Evolutionary conservation across 202 grass and related monocot genomes (phyloP), one percentile per base, ranked within the genome.

Genomic region (Panicum hallii): DNA sequence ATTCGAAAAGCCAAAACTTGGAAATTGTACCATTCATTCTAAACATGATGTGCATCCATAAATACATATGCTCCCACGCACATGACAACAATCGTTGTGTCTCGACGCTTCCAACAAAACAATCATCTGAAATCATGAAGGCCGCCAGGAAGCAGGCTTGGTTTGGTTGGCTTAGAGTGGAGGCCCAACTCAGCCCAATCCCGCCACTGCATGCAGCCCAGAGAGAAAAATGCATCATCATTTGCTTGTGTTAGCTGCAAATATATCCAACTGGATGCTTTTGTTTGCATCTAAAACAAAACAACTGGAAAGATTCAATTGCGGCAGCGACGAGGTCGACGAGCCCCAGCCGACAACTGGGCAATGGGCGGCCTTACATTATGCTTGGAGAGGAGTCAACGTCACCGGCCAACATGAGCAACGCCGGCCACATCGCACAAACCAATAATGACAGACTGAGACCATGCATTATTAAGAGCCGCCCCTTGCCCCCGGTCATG

Each of bases 401-500:
- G 11, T 61, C 57, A 61, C 57, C 26, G 23, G 58, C 10, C 58
- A 14, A 32, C 10, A 32, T 4, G 65, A 46, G 66, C 67, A 63
- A 40, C 45, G 41, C 12, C 13, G 9, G 42, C 63, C 63, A 38
- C 63, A 17, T 61, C 58, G 5, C 26, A 28, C 9, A 61, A 13
- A 57, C 19, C 54, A 70, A 85, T 9, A 76, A 36, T 20, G 83
- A 85, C 77, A 41, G 36, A 55, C 54, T 16, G 28, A 41, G 26
- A 54, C 53, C n/a, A 28, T 14, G 76, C 22, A 70, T 89, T 63
- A 76, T 83, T 11, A 74, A 57, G 17, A 14, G 78, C 83, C 72
- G 71, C 78, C 88, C 88, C 72, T 89, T 85, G 64, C 88, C 82
- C 88, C 72, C 81, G 82, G 87, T 71, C 75, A 81, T 71, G 64